Conservation (phyloP, 1,284 basidiomycete genomes). For the Cryptococcus sp. region DNA sequence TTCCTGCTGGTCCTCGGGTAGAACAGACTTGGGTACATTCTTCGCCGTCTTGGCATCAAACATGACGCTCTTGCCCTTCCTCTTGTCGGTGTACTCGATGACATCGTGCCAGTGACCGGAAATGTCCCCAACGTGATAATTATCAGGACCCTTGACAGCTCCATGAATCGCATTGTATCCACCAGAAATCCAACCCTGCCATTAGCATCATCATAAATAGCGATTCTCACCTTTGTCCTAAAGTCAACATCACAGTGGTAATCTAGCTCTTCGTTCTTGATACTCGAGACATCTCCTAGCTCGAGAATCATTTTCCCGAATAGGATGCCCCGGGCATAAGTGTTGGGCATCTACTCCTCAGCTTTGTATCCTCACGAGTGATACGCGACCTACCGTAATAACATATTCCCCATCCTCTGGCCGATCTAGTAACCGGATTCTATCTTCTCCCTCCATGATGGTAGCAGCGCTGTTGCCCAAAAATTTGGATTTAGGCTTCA, state of each 20-base stretch:
- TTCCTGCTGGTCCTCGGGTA: slow-evolving; percentile 82
- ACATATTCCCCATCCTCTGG: slow-evolving; percentile 69
- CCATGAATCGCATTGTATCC: slow-evolving; percentile 90
- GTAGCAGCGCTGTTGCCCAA: slow-evolving; percentile 94
- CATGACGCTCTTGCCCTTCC: slow-evolving; percentile 68
- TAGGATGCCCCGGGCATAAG: slow-evolving; percentile 92
- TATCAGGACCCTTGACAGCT: slow-evolving; percentile 59
- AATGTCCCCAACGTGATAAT: slow-evolving; percentile 77
- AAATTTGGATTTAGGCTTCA: slow-evolving; percentile 88
- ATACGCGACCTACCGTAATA: slow-evolving; percentile 32
- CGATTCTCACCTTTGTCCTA: slow-evolving; percentile 73
- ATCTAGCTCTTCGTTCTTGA: slow-evolving; percentile 73
- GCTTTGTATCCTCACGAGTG: not conserved
- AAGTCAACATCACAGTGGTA: slow-evolving; percentile 85
- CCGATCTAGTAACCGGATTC: slow-evolving; percentile 71
- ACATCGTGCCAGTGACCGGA: slow-evolving; percentile 84
- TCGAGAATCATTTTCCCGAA: slow-evolving; percentile 99
- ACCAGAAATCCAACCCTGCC: slow-evolving; percentile 91
- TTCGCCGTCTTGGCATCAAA: slow-evolving; percentile 79
- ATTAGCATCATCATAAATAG: not conserved
- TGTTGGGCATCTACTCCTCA: slow-evolving; percentile 72
- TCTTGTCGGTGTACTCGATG: slow-evolving; percentile 78
- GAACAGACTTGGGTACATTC: slow-evolving; percentile 74
- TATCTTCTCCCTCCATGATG: slow-evolving; percentile 93
- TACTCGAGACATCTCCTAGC: slow-evolving; percentile 84